phyloP scores from a whole-genome alignment of 2,329 filamentous ascomycete genomes.

The Xylaria sp. region DNA sequence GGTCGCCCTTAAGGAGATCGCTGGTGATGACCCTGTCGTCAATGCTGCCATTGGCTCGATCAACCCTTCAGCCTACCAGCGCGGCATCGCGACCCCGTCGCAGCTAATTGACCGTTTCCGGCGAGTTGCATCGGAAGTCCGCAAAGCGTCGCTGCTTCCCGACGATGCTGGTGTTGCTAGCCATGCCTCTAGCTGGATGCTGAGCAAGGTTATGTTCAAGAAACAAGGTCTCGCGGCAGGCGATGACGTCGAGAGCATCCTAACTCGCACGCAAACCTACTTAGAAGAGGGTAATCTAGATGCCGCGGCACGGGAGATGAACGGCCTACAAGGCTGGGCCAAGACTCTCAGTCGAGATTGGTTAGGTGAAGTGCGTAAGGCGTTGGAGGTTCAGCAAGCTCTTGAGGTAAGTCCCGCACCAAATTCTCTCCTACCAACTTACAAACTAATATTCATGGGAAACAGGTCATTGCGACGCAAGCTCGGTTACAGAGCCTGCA shows the following conservation, averaged over 20 bases:
- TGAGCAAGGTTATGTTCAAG: constrained; percentile 96
- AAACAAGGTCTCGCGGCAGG: constrained; percentile 87
- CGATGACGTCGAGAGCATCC: constrained; percentile 91
- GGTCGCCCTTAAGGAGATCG: constrained; percentile 93
- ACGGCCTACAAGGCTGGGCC: constrained; percentile 90
- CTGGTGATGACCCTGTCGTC: constrained; percentile 84
- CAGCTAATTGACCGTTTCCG: constrained; percentile 97
- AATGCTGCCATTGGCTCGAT: constrained; percentile 96
- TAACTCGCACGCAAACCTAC: constrained; percentile 87
- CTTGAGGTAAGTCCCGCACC: constrained; percentile 75
- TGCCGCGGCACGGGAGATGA: constrained; percentile 93
- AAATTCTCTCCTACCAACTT: background rate
- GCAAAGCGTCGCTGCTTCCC: constrained; percentile 91
- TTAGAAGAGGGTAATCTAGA: constrained; percentile 95
- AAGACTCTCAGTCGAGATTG: constrained; percentile 95
- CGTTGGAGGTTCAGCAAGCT: constrained; percentile 94
- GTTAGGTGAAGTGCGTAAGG: constrained; percentile 88
- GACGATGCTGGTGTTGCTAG: constrained; percentile 94
- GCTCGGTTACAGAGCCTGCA: constrained; percentile 47
- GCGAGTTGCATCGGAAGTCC: constrained; percentile 88
- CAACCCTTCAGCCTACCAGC: constrained; percentile 92
- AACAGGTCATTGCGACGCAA: constrained; percentile 48
- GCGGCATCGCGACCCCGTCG: constrained; percentile 82
- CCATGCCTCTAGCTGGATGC: constrained; percentile 87
- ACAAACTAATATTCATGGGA: constrained; percentile 29